Percentiles rank a stretch among this genome's conserved stretches.
These are phyloP conservation scores for Corylus heterophylla DNA, from an alignment of 306 rosid species.

Conservation along the genomic window DNA sequence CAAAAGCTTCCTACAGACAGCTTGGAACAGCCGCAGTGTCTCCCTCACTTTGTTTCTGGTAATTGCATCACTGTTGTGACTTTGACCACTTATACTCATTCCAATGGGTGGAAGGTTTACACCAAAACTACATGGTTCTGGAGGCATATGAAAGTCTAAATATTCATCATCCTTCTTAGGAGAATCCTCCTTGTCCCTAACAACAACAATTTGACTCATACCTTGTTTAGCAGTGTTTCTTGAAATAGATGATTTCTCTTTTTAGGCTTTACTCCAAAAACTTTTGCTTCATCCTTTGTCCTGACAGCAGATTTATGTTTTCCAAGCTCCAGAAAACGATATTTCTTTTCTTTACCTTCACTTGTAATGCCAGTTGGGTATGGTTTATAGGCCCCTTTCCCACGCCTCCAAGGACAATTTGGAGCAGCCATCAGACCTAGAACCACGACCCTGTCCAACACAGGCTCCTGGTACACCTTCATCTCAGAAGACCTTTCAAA, in stretches of 20 bases:
- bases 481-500: not conserved
- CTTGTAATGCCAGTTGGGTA: constrained; percentile 30
- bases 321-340: constrained; percentile 17
- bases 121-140: constrained; percentile 19
- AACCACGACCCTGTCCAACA: constrained; percentile 43
- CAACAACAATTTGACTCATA: constrained; percentile 41
- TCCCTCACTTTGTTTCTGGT: constrained; percentile 70
- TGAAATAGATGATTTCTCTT: constrained; percentile 24
- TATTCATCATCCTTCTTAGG: constrained; percentile 23
- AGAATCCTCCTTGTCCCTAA: constrained; percentile 34
- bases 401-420: constrained; percentile 58
- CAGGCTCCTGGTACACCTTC: constrained; percentile 19
- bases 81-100: constrained; percentile 31
- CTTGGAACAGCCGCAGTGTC: constrained; percentile 75
- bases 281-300: constrained; percentile 35
- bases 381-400: constrained; percentile 31
- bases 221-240: constrained; percentile 32
- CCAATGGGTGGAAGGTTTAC: constrained; percentile 56
- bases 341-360: constrained; percentile 49
- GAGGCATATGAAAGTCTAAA: constrained; percentile 23
- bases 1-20: constrained; percentile 68
- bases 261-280: constrained; percentile 30
- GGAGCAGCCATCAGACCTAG: constrained; percentile 65
- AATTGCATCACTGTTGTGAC: constrained; percentile 37
- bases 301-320: constrained; percentile 39